A percentile compares a stretch with the other conserved stretches of the same genome.
phyloP scores from a whole-genome alignment of 2,329 filamentous ascomycete species.

The Escovopsis sp. region DNA sequence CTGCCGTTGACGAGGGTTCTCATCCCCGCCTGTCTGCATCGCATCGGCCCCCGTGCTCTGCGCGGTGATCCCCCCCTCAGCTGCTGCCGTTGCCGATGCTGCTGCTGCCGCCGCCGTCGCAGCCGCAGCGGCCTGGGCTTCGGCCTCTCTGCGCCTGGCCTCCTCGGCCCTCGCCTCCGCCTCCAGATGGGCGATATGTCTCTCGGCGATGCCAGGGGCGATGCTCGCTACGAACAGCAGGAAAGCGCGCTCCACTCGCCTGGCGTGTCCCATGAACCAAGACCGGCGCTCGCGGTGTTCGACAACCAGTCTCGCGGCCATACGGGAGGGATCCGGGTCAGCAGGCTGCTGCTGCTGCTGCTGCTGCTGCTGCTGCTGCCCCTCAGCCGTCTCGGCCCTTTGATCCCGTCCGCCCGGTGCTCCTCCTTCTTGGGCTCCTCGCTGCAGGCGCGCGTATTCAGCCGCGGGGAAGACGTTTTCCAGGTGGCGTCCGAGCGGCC shows the following conservation, averaged over 20 bases:
- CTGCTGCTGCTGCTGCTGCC: constrained; percentile 11
- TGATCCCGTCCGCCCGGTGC: constrained; percentile 11
- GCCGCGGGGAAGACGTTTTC: constrained; percentile 40
- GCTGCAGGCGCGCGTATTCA: constrained; percentile 21
- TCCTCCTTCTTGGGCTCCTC: constrained; percentile 7
- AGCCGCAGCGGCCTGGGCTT: constrained; percentile 11
- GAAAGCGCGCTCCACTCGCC: constrained; percentile 42
- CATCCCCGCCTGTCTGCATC: neutral
- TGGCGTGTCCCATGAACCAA: constrained; percentile 25
- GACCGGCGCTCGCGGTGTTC: constrained; percentile 15
- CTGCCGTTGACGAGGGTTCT: neutral
- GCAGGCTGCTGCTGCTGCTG: constrained; percentile 11
- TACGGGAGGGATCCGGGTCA: constrained; percentile 31
- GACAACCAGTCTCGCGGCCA: constrained; percentile 39
- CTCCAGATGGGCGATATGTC: constrained; percentile 45
- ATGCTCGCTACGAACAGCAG: constrained; percentile 51
- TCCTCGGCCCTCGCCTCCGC: constrained; percentile 32
- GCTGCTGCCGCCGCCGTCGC: constrained; percentile 3
- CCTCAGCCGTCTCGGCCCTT: constrained; percentile 11
- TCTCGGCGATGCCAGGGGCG: constrained; percentile 48
- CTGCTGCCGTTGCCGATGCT: neutral
- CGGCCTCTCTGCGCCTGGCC: constrained; percentile 20
- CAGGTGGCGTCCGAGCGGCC: constrained; percentile 41
- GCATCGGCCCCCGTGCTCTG: neutral
- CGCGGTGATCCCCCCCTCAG: neutral